phyloP scores from a whole-genome alignment of 169 alveolate species.

The Plasmodium malariae region DNA sequence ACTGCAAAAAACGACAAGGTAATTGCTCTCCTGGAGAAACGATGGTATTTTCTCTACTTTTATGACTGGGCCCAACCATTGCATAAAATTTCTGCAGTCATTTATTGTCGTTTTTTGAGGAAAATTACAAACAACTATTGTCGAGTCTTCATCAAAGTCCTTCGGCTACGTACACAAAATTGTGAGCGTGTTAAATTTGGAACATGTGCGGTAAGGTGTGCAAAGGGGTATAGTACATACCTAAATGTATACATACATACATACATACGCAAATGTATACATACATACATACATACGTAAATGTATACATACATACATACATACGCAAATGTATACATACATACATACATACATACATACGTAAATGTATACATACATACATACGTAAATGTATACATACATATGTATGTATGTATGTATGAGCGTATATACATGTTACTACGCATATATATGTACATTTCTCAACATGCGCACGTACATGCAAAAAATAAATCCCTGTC shows the following conservation, averaged over 20 bases:
- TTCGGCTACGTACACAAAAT: conserved; percentile 71
- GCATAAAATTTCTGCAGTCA: conserved; percentile 82
- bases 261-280: background rate
- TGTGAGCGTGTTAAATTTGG: background rate
- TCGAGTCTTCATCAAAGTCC: conserved; percentile 84
- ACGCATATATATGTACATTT: background rate
- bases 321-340: background rate
- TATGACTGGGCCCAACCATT: conserved; percentile 87
- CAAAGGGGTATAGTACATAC: too few species aligned
- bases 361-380: background rate
- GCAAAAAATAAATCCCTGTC: too few species aligned
- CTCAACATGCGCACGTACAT: background rate
- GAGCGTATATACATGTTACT: background rate
- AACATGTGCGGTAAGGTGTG: too few species aligned
- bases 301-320: background rate
- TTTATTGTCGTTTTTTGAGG: conserved; percentile 77
- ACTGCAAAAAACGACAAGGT: conserved; percentile 82
- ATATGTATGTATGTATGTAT: background rate
- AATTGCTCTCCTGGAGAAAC: conserved; percentile 56
- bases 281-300: background rate
- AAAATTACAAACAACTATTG: conserved; percentile 82
- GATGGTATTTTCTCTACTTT: conserved; percentile 80
- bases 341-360: background rate
- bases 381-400: background rate
- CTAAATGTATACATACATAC: background rate